Base-by-base conservation (phyloP, 2,329 filamentous ascomycete species). In the Ascochyta viciae-villosae region DNA sequence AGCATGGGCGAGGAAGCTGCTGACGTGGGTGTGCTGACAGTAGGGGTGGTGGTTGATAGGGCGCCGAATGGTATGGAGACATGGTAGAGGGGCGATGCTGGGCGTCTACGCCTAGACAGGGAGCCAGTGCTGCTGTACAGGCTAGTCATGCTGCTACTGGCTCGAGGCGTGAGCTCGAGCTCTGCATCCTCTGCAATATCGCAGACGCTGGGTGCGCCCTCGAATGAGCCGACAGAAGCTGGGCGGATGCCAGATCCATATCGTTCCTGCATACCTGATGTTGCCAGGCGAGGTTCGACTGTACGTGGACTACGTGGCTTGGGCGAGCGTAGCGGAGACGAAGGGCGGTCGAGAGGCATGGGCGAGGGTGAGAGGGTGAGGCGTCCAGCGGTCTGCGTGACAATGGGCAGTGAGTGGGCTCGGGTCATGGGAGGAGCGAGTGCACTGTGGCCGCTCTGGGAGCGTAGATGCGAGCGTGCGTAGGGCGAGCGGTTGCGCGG, bases 101-200 rank as follows among this genome's bases (percentile, higher is more conserved):
- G 80, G 8, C 80, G 76, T 42, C 80, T 74, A 12, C 80, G 76
- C 50, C 73, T 58, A n/a, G 69, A 66, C 52, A 72, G 57, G 1
- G 71, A 72, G 51, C 64, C 60, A 19, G 64, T 61, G 65, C 63
- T 65, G 58, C 69, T 75, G 62, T 74, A 68, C 8, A 74, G 51
- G 45, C 50, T 67, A n/a, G 63, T 64, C 7, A 70, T 60, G 45
- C 61, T 52, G 16, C 60, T 60, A 34, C 61, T 67, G 8, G 65
- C 60, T 23, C 75, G 74, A 10, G 79, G 79, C 2, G 76, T 78
- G 48, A 82, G 68, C 59, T 81, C 75, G 38, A 82, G 66, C 66
- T 82, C 80, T 40, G 76, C 77, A 64, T 82, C 80, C 64, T 82
- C 80, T 24, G 80, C 79, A 44, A 82, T 82, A 51, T 74, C 73